Base-by-base conservation (phyloP, 106 monocot species). In the Allium fistulosum region DNA sequence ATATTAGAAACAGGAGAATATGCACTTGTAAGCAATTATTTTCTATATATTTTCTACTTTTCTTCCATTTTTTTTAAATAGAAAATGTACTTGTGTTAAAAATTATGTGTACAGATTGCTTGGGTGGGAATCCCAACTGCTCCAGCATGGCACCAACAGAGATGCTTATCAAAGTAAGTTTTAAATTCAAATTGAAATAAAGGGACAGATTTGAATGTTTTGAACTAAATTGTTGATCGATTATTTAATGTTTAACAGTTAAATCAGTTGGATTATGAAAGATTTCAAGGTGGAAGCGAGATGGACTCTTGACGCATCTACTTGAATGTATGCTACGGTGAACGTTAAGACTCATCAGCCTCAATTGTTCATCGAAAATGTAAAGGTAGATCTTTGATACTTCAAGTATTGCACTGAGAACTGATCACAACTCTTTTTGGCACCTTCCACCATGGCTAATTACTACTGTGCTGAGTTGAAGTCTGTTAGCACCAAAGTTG, bases 61-160 rank as follows among this genome's bases (percentile, higher is more conserved):
- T 6, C 17, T 60, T 22, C 15, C 37, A 14, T 7, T 46, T 59
- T 11, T 26, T 72, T 6, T 49, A n/a, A n/a, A n/a, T n/a, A n/a
- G n/a, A n/a, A n/a, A n/a, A n/a, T n/a, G n/a, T n/a, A n/a, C n/a
- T n/a, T n/a, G n/a, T n/a, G n/a, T n/a, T n/a, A n/a, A n/a, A n/a
- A n/a, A n/a, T n/a, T n/a, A n/a, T n/a, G n/a, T n/a, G n/a, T 28
- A 46, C 77, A 93, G 93, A 84, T 93, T 73, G 93, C 93, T 61
- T 93, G 93, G 89, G 89, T 93, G 48, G 93, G 93, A 73, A 89
- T 93, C 28, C 93, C 93, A 4, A 93, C 93, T n/a, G 78, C 93
- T 50, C 89, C 93, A 55, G 93, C 93, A 69, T 93, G 93, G 93
- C 73, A 11, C 88, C 93, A 8, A 86, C 88, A 26, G 74, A 86